Percentiles rank a stretch among this genome's conserved stretches.
Evolutionary conservation across 2,329 filamentous ascomycete genomes (phyloP).

Genomic region (Neophaeococcomyces mojaviensis): DNA sequence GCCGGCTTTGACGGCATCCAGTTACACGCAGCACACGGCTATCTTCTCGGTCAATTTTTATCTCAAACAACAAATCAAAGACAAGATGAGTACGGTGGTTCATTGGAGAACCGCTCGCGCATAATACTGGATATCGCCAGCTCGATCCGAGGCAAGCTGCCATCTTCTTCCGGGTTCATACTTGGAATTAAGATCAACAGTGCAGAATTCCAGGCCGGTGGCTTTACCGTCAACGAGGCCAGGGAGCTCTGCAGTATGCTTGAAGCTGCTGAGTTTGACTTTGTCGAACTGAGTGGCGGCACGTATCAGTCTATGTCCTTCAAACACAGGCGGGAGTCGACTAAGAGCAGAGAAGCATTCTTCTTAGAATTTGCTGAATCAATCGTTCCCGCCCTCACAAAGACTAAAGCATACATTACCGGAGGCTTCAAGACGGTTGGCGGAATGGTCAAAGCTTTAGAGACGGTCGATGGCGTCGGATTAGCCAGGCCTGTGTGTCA

Average conservation of each 20-base stretch:
- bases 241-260: slow-evolving; percentile 32
- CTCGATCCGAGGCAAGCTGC: slow-evolving; percentile 21
- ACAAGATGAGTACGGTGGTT: slow-evolving; percentile 59
- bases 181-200: slow-evolving; percentile 53
- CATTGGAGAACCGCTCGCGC: slow-evolving; percentile 59
- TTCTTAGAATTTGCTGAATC: slow-evolving; percentile 53
- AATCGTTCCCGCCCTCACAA: slow-evolving; percentile 40
- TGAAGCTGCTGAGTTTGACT: slow-evolving; percentile 28
- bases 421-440: slow-evolving; percentile 49
- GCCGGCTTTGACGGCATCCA: slow-evolving; percentile 50
- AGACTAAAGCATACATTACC: slow-evolving; percentile 52
- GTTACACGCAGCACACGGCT: slow-evolving; percentile 52
- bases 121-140: slow-evolving; percentile 49
- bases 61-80: slow-evolving; percentile 46
- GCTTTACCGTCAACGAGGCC: slow-evolving; percentile 42
- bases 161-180: slow-evolving; percentile 30
- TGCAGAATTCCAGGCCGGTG: slow-evolving; percentile 46
- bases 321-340: slow-evolving; percentile 45
- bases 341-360: slow-evolving; percentile 50
- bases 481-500: slow-evolving; percentile 47
- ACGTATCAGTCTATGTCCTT: slow-evolving; percentile 51
- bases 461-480: slow-evolving; percentile 53
- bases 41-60: slow-evolving; percentile 51
- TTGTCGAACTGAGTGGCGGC: slow-evolving; percentile 53
- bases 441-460: slow-evolving; percentile 51